Base-by-base conservation (phyloP, 2,329 filamentous ascomycete genomes). In the Phyllachora maydis region DNA sequence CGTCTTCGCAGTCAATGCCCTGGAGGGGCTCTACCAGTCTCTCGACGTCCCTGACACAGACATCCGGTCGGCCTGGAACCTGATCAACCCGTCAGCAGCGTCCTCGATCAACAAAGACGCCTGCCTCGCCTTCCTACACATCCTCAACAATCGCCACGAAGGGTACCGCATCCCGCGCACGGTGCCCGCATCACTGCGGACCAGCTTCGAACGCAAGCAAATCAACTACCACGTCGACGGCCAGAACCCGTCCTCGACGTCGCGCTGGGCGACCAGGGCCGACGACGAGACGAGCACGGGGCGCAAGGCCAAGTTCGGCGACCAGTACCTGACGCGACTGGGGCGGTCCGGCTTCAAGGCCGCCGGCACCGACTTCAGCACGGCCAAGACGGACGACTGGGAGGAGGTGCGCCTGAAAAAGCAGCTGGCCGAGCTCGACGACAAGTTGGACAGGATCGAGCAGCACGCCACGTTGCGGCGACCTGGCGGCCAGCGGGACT, bases 211-310 rank as follows among this genome's bases (percentile, higher is more conserved):
- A 52, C 76, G 81, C 42, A 91, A 90, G 43, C 70, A 91, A 46
- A 95, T 98, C 44, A 82, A 93, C 50, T 98, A 95, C 53, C 79
- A 92, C 41, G 46, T 95, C 29, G 81, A 90, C 46, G 74, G 75
- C 39, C 65, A 75, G 31, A 58, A 61, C 27, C 57, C 60, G 16
- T 50, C 56, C n/a, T 67, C 68, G 3, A 58, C 66, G 18, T 75
- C 75, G 30, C 69, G 74, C 38, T 91, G 82, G 76, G 81, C 77
- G 3, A 64, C 68, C 30, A 68, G 74, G 32, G 66, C 72, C 22
- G 77, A 83, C 41, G 79, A 90, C 24, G 65, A 65, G 33, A 93
- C 85, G 0, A 53, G 65, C 17, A 88, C 81, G 1, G 83, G 85
- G 28, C 75, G 78, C 41, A 98, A 98, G 53, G 75, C 82, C 37